A percentile compares a stretch with the other conserved stretches of the same genome.
phyloP scores from a whole-genome alignment of 1,284 basidiomycete species.

The Sanghuangporus baumii region DNA sequence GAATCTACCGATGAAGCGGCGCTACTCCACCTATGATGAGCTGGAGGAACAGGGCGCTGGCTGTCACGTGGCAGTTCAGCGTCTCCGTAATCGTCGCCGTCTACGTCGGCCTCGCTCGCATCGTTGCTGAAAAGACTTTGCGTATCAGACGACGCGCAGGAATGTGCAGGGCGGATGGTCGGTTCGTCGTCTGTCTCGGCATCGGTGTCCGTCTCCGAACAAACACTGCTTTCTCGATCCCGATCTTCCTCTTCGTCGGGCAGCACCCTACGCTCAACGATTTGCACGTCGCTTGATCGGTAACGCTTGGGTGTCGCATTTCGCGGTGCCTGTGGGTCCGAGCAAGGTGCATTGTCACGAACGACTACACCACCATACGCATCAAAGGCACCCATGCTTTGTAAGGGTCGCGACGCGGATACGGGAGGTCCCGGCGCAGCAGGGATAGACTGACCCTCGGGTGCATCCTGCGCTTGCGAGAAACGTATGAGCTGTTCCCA shows the following conservation, averaged over 20 bases:
- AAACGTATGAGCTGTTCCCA: slow-evolving; percentile 81
- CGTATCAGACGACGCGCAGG: slow-evolving; percentile 32
- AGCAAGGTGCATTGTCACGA: slow-evolving; percentile 2
- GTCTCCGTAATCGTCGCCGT: not conserved
- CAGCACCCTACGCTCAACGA: not conserved
- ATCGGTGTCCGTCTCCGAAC: slow-evolving; percentile 39
- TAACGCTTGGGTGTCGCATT: slow-evolving; percentile 11
- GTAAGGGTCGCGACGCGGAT: slow-evolving; percentile 32
- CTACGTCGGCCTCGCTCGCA: slow-evolving; percentile 20
- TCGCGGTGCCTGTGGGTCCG: slow-evolving; percentile 4
- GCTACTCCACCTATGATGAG: slow-evolving; percentile 7
- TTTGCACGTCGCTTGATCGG: not conserved
- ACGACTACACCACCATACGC: slow-evolving; percentile 33
- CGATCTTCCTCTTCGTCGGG: slow-evolving; percentile 18
- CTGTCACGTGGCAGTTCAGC: slow-evolving; percentile 1
- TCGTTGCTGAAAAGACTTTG: slow-evolving; percentile 31
- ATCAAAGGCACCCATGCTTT: slow-evolving; percentile 50
- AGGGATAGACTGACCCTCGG: slow-evolving; percentile 23
- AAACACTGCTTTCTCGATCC: slow-evolving; percentile 26
- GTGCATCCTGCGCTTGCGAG: slow-evolving; percentile 37
- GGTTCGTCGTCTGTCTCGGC: slow-evolving; percentile 61
- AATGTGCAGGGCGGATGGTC: slow-evolving; percentile 54
- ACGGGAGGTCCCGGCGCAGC: slow-evolving; percentile 19
- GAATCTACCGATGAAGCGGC: slow-evolving; percentile 5
- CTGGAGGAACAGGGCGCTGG: not conserved